Evolutionary conservation across 139 green algal species (phyloP).

Genomic region (Chlamydomonas incerta): DNA sequence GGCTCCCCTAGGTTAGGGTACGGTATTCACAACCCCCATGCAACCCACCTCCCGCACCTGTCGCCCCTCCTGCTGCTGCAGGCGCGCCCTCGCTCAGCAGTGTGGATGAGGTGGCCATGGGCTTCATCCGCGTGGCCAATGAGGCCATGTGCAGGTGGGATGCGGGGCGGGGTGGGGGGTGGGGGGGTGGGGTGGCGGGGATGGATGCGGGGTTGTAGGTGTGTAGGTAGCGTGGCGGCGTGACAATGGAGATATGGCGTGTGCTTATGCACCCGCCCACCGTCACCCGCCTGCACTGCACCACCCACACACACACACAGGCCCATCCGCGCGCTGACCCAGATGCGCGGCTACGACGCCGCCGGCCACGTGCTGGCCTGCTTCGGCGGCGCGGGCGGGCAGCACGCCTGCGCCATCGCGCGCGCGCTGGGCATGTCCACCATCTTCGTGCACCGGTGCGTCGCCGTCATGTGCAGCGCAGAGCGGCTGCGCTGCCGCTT

Average conservation of each 20-base stretch:
- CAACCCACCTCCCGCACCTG: neutral
- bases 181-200: too few species aligned
- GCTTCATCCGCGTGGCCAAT: slow-evolving; percentile 96
- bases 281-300: too few species aligned
- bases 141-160: slow-evolving; percentile 95
- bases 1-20: too few species aligned
- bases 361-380: slow-evolving; percentile 90
- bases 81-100: slow-evolving; percentile 60
- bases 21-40: too few species aligned
- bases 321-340: slow-evolving; percentile 92
- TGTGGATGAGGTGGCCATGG: slow-evolving; percentile 87
- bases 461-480: too few species aligned
- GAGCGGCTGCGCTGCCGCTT: neutral
- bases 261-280: too few species aligned
- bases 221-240: too few species aligned
- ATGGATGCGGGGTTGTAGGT: too few species aligned
- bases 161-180: too few species aligned
- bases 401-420: slow-evolving; percentile 97
- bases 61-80: slow-evolving; percentile 2
- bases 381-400: slow-evolving; percentile 96
- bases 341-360: slow-evolving; percentile 93
- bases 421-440: slow-evolving; percentile 89
- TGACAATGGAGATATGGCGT: too few species aligned
- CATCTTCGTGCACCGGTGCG: slow-evolving; percentile 91
- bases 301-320: neutral